Evolutionary conservation across 2,329 filamentous ascomycete species (phyloP).

Genomic region (Calonectria crousiana): DNA sequence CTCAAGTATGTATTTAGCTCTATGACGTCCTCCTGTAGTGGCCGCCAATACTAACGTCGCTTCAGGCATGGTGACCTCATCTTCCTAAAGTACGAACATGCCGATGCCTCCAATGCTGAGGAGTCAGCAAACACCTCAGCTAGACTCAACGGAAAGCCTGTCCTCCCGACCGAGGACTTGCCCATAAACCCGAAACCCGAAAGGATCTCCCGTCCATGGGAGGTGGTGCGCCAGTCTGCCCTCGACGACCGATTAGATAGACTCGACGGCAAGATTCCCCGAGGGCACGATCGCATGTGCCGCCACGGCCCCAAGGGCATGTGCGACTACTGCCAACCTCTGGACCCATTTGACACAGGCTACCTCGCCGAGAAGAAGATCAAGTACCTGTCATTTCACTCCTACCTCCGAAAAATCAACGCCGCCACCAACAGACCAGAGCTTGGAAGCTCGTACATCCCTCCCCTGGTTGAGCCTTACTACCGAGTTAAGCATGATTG

Average conservation of each 20-base stretch:
- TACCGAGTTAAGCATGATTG: constrained; percentile 91
- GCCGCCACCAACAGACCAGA: constrained; percentile 97
- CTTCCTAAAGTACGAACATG: constrained; percentile 83
- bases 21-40: not conserved
- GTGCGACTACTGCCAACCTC: constrained; percentile 98
- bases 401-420: constrained; percentile 94
- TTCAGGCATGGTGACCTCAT: constrained; percentile 89
- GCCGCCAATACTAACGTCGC: constrained; percentile 34
- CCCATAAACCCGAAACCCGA: constrained; percentile 79
- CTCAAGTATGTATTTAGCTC: constrained; percentile 60
- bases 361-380: constrained; percentile 97
- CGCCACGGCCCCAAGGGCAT: constrained; percentile 96
- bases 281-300: constrained; percentile 89
- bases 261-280: constrained; percentile 88
- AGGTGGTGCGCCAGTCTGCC: constrained; percentile 87
- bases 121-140: constrained; percentile 63
- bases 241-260: constrained; percentile 90
- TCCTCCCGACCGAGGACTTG: constrained; percentile 76
- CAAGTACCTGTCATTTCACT: constrained; percentile 97
- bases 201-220: constrained; percentile 72
- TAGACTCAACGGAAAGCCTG: constrained; percentile 82
- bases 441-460: constrained; percentile 93
- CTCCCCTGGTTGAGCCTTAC: constrained; percentile 91
- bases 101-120: constrained; percentile 53
- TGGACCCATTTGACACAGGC: constrained; percentile 91